phyloP scores from a whole-genome alignment of 1,139 yeast genomes.

The Candida sanyaensis region DNA sequence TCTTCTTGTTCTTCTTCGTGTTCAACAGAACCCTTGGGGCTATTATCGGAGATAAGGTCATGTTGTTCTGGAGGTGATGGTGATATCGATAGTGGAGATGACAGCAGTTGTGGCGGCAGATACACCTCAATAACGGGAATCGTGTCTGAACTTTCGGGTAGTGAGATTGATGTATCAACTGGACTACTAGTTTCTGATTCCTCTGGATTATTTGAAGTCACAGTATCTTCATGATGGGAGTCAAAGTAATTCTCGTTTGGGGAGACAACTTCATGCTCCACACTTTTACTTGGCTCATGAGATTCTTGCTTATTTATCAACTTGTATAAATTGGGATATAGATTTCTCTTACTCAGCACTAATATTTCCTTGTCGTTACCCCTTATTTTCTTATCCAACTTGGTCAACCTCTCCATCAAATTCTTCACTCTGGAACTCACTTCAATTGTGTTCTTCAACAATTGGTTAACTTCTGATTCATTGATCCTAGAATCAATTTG shows the following conservation, averaged over 20 bases:
- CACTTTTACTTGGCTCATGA: neutral
- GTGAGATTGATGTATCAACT: neutral
- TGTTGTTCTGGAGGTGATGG: no score
- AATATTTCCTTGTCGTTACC: conserved; percentile 7
- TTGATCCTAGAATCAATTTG: conserved; percentile 10
- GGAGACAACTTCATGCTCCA: neutral
- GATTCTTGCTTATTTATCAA: conserved; percentile 5
- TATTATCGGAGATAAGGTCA: neutral
- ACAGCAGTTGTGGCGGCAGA: neutral
- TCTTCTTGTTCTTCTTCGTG: neutral
- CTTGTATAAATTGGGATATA: conserved; percentile 14
- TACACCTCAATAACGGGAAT: neutral
- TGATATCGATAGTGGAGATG: neutral
- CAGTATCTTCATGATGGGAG: neutral
- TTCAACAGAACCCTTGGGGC: neutral
- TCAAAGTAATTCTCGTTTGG: conserved; percentile 9
- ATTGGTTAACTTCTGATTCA: conserved; percentile 17
- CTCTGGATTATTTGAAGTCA: neutral
- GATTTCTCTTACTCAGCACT: conserved; percentile 3
- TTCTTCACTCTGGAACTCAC: conserved; percentile 15
- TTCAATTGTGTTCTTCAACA: conserved; percentile 17
- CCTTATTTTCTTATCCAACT: conserved; percentile 12
- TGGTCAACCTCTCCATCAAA: conserved; percentile 11
- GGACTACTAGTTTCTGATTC: neutral
- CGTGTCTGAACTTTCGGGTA: neutral